These are phyloP conservation scores for Scedosporium boydii DNA, from an alignment of 2,329 filamentous ascomycete species.

Conservation along the genomic window DNA sequence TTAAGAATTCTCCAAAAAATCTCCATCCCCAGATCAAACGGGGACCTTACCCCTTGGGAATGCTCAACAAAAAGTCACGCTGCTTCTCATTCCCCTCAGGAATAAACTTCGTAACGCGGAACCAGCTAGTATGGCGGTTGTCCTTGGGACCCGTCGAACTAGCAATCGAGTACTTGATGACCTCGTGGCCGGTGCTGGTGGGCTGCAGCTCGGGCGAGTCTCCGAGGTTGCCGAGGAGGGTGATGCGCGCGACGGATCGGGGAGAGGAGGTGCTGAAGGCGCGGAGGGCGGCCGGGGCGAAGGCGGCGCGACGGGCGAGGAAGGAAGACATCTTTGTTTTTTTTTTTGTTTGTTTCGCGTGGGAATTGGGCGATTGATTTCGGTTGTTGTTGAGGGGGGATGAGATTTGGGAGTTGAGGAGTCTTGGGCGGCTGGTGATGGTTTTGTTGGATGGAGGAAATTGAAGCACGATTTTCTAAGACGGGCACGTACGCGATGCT, in stretches of 20 bases:
- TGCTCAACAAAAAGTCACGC: conserved; percentile 60
- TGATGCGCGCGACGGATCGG: conserved; percentile 66
- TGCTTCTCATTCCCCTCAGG: conserved; percentile 59
- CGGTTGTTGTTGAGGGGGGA: too few relatives aligned
- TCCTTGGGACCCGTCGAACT: conserved; percentile 57
- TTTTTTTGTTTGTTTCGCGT: background rate
- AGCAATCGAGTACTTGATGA: conserved; percentile 70
- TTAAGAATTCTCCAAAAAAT: background rate
- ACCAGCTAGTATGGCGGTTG: conserved; percentile 76
- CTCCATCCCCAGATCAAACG: background rate
- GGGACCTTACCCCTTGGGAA: conserved; percentile 74
- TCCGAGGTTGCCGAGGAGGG: conserved; percentile 76
- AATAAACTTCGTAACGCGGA: conserved; percentile 65
- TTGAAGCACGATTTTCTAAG: too few relatives aligned
- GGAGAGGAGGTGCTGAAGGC: conserved; percentile 66
- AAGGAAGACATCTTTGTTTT: conserved; percentile 27
- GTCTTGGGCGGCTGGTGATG: too few relatives aligned
- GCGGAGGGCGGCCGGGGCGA: conserved; percentile 44
- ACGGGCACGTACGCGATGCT: background rate
- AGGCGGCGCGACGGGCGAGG: conserved; percentile 44
- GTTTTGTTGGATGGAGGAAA: too few relatives aligned
- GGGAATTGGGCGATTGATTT: background rate
- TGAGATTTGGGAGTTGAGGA: too few relatives aligned
- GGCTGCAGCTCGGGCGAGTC: conserved; percentile 65
- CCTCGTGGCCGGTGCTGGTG: conserved; percentile 61